These are phyloP conservation scores for Pichia ethanolica DNA, from an alignment of 805 yeast species.

Conservation along the genomic window DNA sequence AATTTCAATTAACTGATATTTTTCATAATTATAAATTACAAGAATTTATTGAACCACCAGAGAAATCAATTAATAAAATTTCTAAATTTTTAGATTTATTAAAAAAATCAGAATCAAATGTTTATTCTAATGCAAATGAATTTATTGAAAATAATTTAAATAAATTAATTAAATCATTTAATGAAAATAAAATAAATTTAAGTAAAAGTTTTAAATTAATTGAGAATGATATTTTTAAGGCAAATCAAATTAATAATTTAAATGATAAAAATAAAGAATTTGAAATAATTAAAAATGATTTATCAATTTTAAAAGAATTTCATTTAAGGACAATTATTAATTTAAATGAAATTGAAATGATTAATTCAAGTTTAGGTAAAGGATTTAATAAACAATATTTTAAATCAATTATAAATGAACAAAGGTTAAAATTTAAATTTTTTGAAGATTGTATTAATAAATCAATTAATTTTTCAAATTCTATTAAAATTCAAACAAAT, in stretches of 20 bases:
- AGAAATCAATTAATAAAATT: conserved; percentile 10
- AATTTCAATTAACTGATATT: conserved; percentile 16
- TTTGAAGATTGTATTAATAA: neutral
- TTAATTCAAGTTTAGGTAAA: conserved; percentile 12
- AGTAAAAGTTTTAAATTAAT: neutral
- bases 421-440: conserved; percentile 1
- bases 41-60: conserved; percentile 13
- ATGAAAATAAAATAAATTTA: neutral
- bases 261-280: conserved; percentile 17
- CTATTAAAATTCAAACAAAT: conserved; percentile 2
- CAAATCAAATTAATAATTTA: neutral
- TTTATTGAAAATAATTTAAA: neutral
- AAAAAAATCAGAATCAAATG: conserved; percentile 4
- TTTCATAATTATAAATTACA: conserved; percentile 14
- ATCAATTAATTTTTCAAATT: conserved; percentile 1
- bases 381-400: conserved; percentile 4
- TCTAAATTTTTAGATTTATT: conserved; percentile 1
- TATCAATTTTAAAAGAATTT: conserved; percentile 31
- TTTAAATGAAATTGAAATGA: conserved; percentile 13
- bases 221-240: neutral
- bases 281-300: conserved; percentile 29
- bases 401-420: neutral
- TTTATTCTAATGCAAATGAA: conserved; percentile 7
- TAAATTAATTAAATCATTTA: neutral
- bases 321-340: neutral